Evolutionary conservation across 352 stramenopile genomes (phyloP), one percentile per base, ranked within the genome.

Genomic region (Phytophthora ohioensis): DNA sequence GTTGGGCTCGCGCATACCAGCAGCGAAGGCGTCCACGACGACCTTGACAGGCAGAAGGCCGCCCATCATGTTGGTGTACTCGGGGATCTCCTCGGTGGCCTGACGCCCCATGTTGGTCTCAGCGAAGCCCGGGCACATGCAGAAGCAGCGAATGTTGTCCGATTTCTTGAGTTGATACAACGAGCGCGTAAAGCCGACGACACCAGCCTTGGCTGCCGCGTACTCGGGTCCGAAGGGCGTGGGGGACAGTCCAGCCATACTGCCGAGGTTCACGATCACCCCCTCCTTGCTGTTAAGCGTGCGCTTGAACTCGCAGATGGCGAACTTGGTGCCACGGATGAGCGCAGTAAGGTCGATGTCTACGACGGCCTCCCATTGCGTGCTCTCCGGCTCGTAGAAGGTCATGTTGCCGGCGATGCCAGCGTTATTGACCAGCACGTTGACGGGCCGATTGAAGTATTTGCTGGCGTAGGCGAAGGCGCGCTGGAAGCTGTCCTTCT

Each of bases 391-490:
- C 17, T 86, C 64, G 61, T 77, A 90, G 62, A 84, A 91, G 15
- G 71, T 71, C 68, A 85, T 75, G 48, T 91, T 69, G 6, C 81
- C 80, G 3, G 75, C 81, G 35, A 95, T 93, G 17, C 88, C 88
- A 3, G 88, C 88, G 64, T 95, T 95, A 74, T 95, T 95, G 3
- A 88, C 86, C 36, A 95, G 77, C 45, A 94, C 43, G 70, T 95
- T 95, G 8, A 93, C 77, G 0, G 76, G 78, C 35, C 47, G 49
- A 21, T 81, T 75, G 59, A 95, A 94, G 61, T 84, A 89, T 62
- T 80, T 78, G 60, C 48, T 64, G 45, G 84, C 84, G 56, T 80
- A 82, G 30, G 88, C 83, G 51, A 93, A 95, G 8, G 73, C 75
- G 5, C 67, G 75, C 47, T 80, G 62, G 75, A 94, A 95, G 48